Base-by-base conservation (phyloP, 306 rosid genomes). In the Castanea sativa region DNA sequence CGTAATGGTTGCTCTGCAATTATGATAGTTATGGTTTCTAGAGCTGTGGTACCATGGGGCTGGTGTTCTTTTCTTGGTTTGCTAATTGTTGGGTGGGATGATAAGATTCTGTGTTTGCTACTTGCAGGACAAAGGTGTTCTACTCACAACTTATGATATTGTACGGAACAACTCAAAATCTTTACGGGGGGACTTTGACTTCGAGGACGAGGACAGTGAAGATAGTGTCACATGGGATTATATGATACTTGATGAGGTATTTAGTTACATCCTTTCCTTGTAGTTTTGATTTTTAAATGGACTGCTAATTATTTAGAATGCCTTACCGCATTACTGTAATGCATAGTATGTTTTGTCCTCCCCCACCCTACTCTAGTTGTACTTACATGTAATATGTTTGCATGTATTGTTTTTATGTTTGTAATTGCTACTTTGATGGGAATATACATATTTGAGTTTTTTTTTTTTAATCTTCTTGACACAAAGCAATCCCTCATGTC, bases 201-300 rank as follows among this genome's bases (percentile, higher is more conserved):
- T 52, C 16, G 85, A 80, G 35, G 93, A 89, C 9, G 97, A 89
- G 27, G 95, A 87, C 52, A 80, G 59, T 38, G 97, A 91, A 59
- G 98, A 91, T 68, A 71, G 78, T 14, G 38, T 79, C 56, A 84
- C 81, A 19, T 95, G 99, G 99, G 99, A 95, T 86, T 92, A 95
- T 83, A 90, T 95, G 99, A 91, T 95, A 73, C 97, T 95, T 45
- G 99, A 95, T 86, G 99, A 92, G 93, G 99, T 95, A 71, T 73
- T 74, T 27, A 45, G 63, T 55, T 69, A 33, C 74, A 41, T 74
- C 60, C 67, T 58, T 53, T 43, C 33, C 21, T 20, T 19, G 49
- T 74, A 55, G 76, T 60, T 65, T 65, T 69, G 41, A 27, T 86
- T 56, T 41, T 5, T 51, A n/a, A n/a, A 30, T 27, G 57, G 53